Evolutionary conservation across 495 filamentous ascomycete species (phyloP).

Genomic region (Articulospora tetracladia): DNA sequence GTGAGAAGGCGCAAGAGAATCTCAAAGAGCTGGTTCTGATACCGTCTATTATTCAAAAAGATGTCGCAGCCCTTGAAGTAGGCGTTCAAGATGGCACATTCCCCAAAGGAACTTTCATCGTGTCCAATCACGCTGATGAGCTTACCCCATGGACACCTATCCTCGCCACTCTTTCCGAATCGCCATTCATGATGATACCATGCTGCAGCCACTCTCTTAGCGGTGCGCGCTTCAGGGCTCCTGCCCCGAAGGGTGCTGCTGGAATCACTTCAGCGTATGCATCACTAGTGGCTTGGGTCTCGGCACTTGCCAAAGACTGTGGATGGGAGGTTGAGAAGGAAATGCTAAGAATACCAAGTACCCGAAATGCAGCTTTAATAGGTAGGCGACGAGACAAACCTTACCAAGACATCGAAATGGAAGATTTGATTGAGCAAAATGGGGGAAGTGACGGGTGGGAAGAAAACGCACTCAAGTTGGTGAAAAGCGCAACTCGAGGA

Average conservation of each 20-base stretch:
- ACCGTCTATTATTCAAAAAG: conserved; percentile 41
- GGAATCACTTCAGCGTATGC: conserved; percentile 59
- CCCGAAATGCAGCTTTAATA: conserved; percentile 76
- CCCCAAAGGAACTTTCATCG: conserved; percentile 75
- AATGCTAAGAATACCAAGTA: conserved; percentile 82
- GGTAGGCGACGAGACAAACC: conserved; percentile 45
- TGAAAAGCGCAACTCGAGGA: conserved; percentile 33
- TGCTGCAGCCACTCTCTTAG: conserved; percentile 90
- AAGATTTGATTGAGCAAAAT: conserved; percentile 35
- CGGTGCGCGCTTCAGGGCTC: conserved; percentile 68
- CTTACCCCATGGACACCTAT: conserved; percentile 94
- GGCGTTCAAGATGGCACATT: conserved; percentile 69
- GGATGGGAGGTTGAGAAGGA: conserved; percentile 78
- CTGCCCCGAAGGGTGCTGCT: conserved; percentile 32
- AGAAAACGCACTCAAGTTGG: conserved; percentile 49
- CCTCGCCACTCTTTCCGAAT: conserved; percentile 67
- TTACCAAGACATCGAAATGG: conserved; percentile 24
- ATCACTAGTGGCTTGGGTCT: conserved; percentile 67
- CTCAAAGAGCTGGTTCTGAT: conserved; percentile 73
- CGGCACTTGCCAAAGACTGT: conserved; percentile 58
- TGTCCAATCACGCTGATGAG: conserved; percentile 96
- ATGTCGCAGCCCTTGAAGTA: background rate
- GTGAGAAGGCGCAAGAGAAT: conserved; percentile 42
- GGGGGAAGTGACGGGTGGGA: conserved; percentile 53
- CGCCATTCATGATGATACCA: conserved; percentile 85